A percentile compares a stretch with the other conserved stretches of the same genome.
These are phyloP conservation scores for Nakazawaea ishiwadae DNA, from an alignment of 805 yeast species.

Conservation along the genomic window DNA sequence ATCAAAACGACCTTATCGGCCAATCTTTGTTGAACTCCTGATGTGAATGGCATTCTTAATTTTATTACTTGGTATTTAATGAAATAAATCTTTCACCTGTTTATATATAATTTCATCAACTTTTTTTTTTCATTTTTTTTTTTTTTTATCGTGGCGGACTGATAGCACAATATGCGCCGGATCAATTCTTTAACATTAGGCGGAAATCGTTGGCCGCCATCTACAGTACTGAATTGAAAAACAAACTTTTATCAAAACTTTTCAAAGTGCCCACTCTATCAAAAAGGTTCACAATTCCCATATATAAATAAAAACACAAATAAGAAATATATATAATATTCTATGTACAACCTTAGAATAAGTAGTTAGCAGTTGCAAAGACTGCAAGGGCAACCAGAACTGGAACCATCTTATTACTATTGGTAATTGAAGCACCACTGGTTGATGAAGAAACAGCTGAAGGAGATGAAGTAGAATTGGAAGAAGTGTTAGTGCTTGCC, in stretches of 20 bases:
- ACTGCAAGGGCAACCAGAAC: background rate
- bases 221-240: no score
- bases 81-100: background rate
- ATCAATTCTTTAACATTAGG: background rate
- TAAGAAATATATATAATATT: background rate
- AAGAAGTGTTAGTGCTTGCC: background rate
- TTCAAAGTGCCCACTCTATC: no score
- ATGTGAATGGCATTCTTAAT: slow-evolving; percentile 9
- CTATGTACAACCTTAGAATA: background rate
- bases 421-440: background rate
- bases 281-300: background rate
- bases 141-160: no score
- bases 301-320: background rate
- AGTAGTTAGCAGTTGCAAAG: background rate
- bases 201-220: slow-evolving; percentile 8
- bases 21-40: slow-evolving; percentile 13
- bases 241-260: no score
- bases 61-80: background rate
- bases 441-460: background rate
- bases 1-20: slow-evolving; percentile 17
- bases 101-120: background rate
- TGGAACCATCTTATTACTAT: background rate
- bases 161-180: no score
- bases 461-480: background rate
- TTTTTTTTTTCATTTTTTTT: no score